These are phyloP conservation scores for Remersonia thermophila DNA, from an alignment of 2,329 filamentous ascomycete species.

Conservation along the genomic window DNA sequence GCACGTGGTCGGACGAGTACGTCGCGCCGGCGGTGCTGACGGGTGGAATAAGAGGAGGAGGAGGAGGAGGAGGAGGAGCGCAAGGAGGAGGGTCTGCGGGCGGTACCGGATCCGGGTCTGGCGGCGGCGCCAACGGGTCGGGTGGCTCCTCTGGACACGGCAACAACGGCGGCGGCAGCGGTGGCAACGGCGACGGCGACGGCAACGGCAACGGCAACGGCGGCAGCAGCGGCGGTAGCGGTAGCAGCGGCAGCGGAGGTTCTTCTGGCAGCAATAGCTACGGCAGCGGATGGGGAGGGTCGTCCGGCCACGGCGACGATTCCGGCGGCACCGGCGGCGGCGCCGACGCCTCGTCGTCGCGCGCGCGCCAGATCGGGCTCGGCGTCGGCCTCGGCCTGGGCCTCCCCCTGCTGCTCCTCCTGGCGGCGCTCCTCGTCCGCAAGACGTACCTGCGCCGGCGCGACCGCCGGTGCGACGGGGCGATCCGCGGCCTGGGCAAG, in stretches of 20 bases:
- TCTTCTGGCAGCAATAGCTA: too few species aligned
- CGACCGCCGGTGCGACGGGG: slow-evolving; percentile 27
- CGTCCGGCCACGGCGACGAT: too few species aligned
- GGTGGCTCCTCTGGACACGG: too few species aligned
- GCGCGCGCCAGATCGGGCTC: slow-evolving; percentile 40
- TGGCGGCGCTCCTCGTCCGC: slow-evolving; percentile 26
- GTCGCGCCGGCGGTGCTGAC: slow-evolving; percentile 27
- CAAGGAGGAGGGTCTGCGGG: too few species aligned
- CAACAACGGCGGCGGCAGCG: too few species aligned
- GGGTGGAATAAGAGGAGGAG: slow-evolving; percentile 1
- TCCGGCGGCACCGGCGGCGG: slow-evolving; percentile 1
- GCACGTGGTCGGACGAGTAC: slow-evolving; percentile 40
- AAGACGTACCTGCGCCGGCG: slow-evolving; percentile 38
- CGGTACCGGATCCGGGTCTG: too few species aligned
- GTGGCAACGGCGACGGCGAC: too few species aligned
- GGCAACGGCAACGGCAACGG: slow-evolving; percentile 5
- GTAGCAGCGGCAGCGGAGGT: too few species aligned
- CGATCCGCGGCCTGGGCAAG: slow-evolving; percentile 37
- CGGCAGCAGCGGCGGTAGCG: slow-evolving; percentile 1
- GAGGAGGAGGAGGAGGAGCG: too few species aligned
- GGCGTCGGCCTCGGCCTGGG: slow-evolving; percentile 56
- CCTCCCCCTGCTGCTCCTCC: slow-evolving; percentile 33
- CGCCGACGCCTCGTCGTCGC: slow-evolving; percentile 5
- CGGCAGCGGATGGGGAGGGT: too few species aligned
- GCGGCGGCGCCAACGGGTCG: too few species aligned